Conservation (phyloP, 2,329 filamentous ascomycete genomes). For the Fusarium sp. region DNA sequence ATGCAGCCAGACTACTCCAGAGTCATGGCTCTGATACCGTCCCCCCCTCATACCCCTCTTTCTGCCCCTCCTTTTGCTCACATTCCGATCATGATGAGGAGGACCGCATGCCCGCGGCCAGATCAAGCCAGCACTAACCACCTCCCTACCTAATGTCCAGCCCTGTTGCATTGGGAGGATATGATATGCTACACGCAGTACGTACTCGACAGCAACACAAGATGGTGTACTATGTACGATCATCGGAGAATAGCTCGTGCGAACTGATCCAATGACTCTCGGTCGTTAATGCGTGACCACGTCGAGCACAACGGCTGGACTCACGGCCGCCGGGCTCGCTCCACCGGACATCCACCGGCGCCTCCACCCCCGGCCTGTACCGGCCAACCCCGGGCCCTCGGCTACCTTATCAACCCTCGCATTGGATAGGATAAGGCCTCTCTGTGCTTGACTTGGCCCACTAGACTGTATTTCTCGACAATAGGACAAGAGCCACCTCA, state of each 20-base stretch:
- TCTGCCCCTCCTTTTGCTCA: conserved; percentile 9
- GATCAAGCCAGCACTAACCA: neutral
- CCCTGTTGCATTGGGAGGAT: neutral
- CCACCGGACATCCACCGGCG: conserved; percentile 37
- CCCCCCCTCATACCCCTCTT: conserved; percentile 24
- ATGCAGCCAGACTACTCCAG: conserved; percentile 23
- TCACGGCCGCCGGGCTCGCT: conserved; percentile 36
- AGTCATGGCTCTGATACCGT: conserved; percentile 19
- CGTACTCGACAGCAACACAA: neutral
- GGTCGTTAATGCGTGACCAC: conserved; percentile 43
- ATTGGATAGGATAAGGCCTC: conserved; percentile 21
- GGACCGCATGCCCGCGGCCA: neutral
- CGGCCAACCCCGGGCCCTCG: conserved; percentile 29
- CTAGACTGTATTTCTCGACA: neutral
- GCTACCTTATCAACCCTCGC: conserved; percentile 22
- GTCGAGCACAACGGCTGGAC: conserved; percentile 41
- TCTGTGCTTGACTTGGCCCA: neutral
- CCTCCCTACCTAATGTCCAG: neutral
- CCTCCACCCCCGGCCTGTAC: conserved; percentile 35
- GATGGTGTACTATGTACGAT: conserved; percentile 19
- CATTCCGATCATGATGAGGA: conserved; percentile 2
- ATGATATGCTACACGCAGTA: neutral
- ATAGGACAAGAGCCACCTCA: conserved; percentile 1
- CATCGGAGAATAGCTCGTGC: conserved; percentile 38
- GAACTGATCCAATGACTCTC: conserved; percentile 36